phyloP scores from a whole-genome alignment of 306 rosid species.

The Cucurbita maxima region DNA sequence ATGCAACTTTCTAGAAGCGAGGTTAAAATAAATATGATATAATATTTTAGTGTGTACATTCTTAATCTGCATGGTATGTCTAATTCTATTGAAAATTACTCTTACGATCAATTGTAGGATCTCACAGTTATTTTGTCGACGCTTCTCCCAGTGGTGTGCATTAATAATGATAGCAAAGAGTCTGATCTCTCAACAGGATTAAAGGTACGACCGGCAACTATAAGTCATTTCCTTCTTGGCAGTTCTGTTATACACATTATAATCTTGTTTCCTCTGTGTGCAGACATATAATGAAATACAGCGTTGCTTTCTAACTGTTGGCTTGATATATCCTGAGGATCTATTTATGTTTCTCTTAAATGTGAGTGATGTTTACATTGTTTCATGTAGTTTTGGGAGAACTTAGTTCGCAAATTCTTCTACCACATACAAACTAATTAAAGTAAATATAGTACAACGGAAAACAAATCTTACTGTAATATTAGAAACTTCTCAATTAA shows the following conservation, averaged over 20 bases:
- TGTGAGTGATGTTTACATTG: constrained; percentile 33
- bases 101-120: constrained; percentile 39
- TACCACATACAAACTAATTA: not conserved
- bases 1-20: not conserved
- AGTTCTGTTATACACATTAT: constrained; percentile 6
- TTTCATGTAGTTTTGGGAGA: not conserved
- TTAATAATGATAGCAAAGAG: constrained; percentile 62
- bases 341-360: constrained; percentile 63
- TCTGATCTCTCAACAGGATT: constrained; percentile 70
- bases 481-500: not conserved
- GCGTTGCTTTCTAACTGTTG: constrained; percentile 87
- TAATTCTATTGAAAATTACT: constrained; percentile 3
- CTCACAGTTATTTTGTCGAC: constrained; percentile 55
- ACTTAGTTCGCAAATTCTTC: not conserved
- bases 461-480: not conserved
- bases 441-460: not conserved
- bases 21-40: not conserved
- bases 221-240: not conserved
- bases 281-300: constrained; percentile 96
- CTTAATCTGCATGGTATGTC: not conserved
- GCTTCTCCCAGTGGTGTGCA: constrained; percentile 64
- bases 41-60: not conserved
- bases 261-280: constrained; percentile 9
- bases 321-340: constrained; percentile 85
- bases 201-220: constrained; percentile 35